Evolutionary conservation across 2,329 filamentous ascomycete species (phyloP), one percentile per base, ranked within the genome.

Genomic region (Decorospora gaudefroyi): DNA sequence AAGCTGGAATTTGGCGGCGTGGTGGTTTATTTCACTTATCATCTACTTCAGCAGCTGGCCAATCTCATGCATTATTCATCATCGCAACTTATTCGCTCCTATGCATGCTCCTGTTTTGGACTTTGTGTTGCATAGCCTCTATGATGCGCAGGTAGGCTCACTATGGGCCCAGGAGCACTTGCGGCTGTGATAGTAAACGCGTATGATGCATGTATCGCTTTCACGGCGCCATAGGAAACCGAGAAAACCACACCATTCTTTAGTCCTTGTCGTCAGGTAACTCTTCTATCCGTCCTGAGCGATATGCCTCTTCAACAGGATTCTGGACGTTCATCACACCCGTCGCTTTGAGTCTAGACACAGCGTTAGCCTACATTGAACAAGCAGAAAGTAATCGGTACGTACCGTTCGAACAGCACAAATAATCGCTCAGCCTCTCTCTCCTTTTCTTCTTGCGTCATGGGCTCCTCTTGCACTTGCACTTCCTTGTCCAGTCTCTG

Each of bases 401-500:
- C 57, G 37, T 73, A 87, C 86, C 88, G 80, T 71, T 96, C 90
- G 71, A 96, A 96, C 3, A 96, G 74, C 9, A 96, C 90, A 72
- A 95, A 96, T 1, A 96, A 71, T 43, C 84, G 81, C 70, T 96
- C 92, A 0, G 91, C 92, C 65, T 99, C 93, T 45, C 88, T 78
- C 69, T 96, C 88, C 69, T 92, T 96, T 73, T 97, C 92, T 54
- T 91, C 90, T 32, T 88, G 77, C 0, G 87, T 93, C 92, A 97
- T 96, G 34, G 87, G 82, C 1, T 83, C 82, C 8, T 76, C 69
- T 3, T 82, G 73, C 5, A 81, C 74, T 5, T 75, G 71, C 40
- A 76, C 78, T 69, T 92, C 87, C 25, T 76, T 78, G 54, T 90
- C 85, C 36, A 89, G 64, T 52, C 86, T 84, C 68, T 96, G 91